Percentiles rank a stretch among this genome's conserved stretches.
Conservation (phyloP, 2,329 filamentous ascomycete species). For the Arthroderma uncinatum region DNA sequence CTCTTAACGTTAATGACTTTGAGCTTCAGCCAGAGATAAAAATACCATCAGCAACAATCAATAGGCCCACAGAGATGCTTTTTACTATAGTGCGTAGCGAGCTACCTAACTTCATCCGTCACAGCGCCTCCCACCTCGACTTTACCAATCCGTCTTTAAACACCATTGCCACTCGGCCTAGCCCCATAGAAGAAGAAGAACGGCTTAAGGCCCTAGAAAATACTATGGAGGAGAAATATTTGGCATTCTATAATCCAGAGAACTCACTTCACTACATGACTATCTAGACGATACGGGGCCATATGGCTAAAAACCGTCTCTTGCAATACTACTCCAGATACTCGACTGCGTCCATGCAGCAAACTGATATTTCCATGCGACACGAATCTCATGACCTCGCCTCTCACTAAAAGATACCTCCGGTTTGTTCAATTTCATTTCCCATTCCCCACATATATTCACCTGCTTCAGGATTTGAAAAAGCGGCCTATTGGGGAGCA, state of each 20-base stretch:
- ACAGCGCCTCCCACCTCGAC: background rate
- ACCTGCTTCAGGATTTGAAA: background rate
- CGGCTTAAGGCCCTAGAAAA: background rate
- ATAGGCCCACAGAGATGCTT: background rate
- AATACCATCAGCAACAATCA: slow-evolving; percentile 16
- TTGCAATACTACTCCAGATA: background rate
- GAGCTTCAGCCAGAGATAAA: slow-evolving; percentile 34
- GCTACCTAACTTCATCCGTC: background rate
- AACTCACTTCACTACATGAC: background rate
- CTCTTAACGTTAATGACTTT: slow-evolving; percentile 36
- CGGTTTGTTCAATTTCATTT: background rate
- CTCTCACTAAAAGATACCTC: background rate
- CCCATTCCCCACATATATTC: background rate
- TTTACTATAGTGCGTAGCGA: background rate
- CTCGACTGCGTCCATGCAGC: too few species aligned
- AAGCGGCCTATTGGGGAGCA: background rate
- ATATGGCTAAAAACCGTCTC: background rate
- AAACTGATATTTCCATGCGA: background rate
- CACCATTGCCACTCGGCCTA: background rate
- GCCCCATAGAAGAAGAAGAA: background rate
- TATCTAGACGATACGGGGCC: background rate
- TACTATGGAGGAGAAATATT: background rate
- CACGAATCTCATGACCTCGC: background rate
- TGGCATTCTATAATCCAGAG: background rate
- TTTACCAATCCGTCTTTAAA: background rate